A percentile compares a stretch with the other conserved stretches of the same genome.
Evolutionary conservation across 352 stramenopile species (phyloP).

Genomic region (Hyaloperonospora brassicae): DNA sequence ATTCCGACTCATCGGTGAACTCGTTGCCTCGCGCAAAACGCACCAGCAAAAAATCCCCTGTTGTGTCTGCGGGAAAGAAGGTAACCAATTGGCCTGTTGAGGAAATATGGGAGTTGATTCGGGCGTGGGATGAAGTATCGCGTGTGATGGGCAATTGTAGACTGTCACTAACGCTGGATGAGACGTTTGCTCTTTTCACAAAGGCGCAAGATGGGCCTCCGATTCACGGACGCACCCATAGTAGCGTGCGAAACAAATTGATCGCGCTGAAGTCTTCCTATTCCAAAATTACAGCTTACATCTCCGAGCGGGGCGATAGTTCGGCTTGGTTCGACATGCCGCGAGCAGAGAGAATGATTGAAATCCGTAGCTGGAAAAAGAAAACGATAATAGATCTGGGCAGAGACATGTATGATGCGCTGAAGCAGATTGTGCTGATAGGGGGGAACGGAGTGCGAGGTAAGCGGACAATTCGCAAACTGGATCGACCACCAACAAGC

Average conservation of each 20-base stretch:
- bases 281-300: slow-evolving; percentile 20
- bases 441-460: slow-evolving; percentile 12
- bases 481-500: slow-evolving; percentile 1
- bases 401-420: slow-evolving; percentile 23
- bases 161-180: slow-evolving; percentile 16
- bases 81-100: slow-evolving; percentile 25
- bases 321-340: slow-evolving; percentile 27
- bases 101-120: slow-evolving; percentile 27
- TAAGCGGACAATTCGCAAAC: slow-evolving; percentile 8
- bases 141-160: slow-evolving; percentile 10
- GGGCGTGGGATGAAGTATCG: slow-evolving; percentile 26
- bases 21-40: slow-evolving; percentile 7
- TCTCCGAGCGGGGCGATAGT: slow-evolving; percentile 17
- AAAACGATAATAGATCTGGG: slow-evolving; percentile 30
- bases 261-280: slow-evolving; percentile 33
- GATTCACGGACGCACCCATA: slow-evolving; percentile 18
- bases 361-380: slow-evolving; percentile 26
- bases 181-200: slow-evolving; percentile 23
- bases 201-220: slow-evolving; percentile 19
- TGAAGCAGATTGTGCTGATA: slow-evolving; percentile 20
- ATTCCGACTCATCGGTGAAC: slow-evolving; percentile 24
- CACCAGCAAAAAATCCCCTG: slow-evolving; percentile 6
- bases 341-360: slow-evolving; percentile 15
- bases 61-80: slow-evolving; percentile 15
- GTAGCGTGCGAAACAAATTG: slow-evolving; percentile 36